Evolutionary conservation across 139 green algal species (phyloP), one percentile per base, ranked within the genome.

Genomic region (Coelastrella sp.): DNA sequence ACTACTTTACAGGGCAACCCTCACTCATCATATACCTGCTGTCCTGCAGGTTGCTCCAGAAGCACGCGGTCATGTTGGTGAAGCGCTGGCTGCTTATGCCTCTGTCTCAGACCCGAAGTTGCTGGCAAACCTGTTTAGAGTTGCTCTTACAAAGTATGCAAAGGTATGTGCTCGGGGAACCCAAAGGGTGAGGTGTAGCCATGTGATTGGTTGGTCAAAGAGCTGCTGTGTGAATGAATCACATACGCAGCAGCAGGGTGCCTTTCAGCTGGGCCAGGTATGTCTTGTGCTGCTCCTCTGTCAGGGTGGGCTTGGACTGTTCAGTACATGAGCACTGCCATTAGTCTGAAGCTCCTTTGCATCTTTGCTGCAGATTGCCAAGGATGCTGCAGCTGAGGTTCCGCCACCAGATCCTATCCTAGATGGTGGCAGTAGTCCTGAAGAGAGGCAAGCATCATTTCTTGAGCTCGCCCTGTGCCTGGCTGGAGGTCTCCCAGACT

Each of bases 391-490:
- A 10, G 92, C 92, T 7, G 93, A 95, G 6, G 89, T 96, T 84
- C 92, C 94, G 8, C 92, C 93, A 0, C 68, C 90, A 9, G 93
- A 95, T 68, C 85, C 91, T 14, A 92, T 97, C 20, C 85, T 89
- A 14, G 95, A 98, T 59, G 96, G 96, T 22, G 96, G 97, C 57
- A 83, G 91, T 61, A 93, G 90, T 22, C 92, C 93, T 10, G 89
- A 85, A 35, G 89, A 94, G 63, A 92, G 95, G 60, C 92, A 95
- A 11, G 96, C 92, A 85, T 95, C 96, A 1, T 99, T 98, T 90
- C 91, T 99, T 86, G 98, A 99, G 87, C 93, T 99, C 49, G 93
- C 96, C 10, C 91, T 98, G 61, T 91, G 89, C 20, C 92, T 99
- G 63, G 93, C 93, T 8, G 89, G 89, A 7, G 97, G 97, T 9